Percentiles rank a stretch among this genome's conserved stretches.
phyloP scores from a whole-genome alignment of 306 rosid genomes.

The Prunus dulcis region DNA sequence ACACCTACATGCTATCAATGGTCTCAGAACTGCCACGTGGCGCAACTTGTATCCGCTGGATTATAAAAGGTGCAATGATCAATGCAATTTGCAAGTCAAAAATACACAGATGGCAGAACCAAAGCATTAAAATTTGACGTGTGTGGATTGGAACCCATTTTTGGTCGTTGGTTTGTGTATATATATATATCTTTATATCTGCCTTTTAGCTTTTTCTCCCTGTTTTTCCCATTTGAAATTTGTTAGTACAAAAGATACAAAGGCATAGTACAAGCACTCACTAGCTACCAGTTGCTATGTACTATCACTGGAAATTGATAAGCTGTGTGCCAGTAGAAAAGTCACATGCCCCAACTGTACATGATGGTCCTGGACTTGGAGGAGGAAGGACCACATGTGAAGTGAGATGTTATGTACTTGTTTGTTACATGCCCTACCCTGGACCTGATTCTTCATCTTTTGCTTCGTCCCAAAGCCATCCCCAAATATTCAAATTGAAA shows the following conservation, averaged over 20 bases:
- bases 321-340: not conserved
- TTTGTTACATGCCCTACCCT: not conserved
- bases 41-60: not conserved
- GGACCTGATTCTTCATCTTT: not conserved
- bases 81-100: not conserved
- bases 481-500: not conserved
- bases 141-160: not conserved
- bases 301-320: not conserved
- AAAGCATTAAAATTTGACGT: not conserved
- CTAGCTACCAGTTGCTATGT: no score
- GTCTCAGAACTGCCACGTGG: not conserved
- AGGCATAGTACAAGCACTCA: no score
- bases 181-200: no score
- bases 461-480: not conserved
- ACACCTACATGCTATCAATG: not conserved
- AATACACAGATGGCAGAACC: not conserved
- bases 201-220: no score
- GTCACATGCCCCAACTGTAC: not conserved
- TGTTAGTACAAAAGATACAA: no score
- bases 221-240: no score
- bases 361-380: not conserved
- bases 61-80: not conserved
- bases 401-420: not conserved
- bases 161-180: no score
- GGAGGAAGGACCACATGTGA: conserved; percentile 6